A percentile compares a stretch with the other conserved stretches of the same genome.
Evolutionary conservation across 345 rosid species (phyloP).

Genomic region (Noccaea bulbosa): DNA sequence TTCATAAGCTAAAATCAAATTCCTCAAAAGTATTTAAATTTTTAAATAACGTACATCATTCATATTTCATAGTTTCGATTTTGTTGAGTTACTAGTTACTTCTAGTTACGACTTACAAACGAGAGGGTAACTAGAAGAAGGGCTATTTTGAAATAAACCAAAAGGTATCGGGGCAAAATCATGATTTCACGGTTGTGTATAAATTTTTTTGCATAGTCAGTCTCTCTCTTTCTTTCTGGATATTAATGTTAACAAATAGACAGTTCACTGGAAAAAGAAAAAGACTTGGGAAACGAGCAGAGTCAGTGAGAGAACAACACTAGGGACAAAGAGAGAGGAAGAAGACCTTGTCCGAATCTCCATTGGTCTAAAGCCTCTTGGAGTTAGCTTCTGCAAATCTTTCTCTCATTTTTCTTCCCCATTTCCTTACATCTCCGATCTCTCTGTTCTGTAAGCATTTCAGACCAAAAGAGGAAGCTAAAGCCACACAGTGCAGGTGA

Average conservation of each 20-base stretch:
- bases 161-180: constrained; percentile 31
- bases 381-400: constrained; percentile 1
- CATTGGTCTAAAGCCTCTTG: constrained; percentile 5
- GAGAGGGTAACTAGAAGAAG: constrained; percentile 16
- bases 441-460: constrained; percentile 27
- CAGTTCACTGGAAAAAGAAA: constrained; percentile 37
- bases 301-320: constrained; percentile 44
- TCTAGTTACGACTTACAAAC: no score
- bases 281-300: constrained; percentile 44
- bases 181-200: neutral
- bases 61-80: no score
- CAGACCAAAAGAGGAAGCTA: constrained; percentile 30
- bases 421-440: constrained; percentile 22
- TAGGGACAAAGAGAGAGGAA: constrained; percentile 41
- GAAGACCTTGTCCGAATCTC: constrained; percentile 26
- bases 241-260: constrained; percentile 42
- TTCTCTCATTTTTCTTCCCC: neutral
- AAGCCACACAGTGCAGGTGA: constrained; percentile 36
- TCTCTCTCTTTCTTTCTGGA: constrained; percentile 34
- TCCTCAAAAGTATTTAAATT: neutral
- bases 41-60: neutral
- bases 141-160: constrained; percentile 11
- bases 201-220: neutral
- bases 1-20: neutral
- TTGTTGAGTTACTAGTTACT: no score